Evolutionary conservation across 106 monocot species (phyloP).

Genomic region (Dendrobium nobile): DNA sequence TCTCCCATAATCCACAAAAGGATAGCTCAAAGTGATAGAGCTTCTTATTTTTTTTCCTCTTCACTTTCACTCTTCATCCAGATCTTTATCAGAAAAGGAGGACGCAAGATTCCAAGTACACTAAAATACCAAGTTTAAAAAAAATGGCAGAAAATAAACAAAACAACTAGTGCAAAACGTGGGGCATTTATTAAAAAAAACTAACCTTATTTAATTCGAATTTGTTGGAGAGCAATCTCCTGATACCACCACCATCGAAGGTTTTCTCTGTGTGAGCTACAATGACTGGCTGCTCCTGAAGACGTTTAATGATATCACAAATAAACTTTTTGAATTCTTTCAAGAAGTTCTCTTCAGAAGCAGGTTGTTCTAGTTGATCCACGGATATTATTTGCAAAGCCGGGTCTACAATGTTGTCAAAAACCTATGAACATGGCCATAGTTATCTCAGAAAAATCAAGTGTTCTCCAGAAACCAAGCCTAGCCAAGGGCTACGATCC

Average conservation of each 20-base stretch:
- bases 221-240: constrained; percentile 57
- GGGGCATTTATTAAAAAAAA: too few relatives aligned
- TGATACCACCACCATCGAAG: constrained; percentile 66
- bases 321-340: constrained; percentile 58
- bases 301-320: constrained; percentile 22
- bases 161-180: not conserved
- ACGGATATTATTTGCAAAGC: constrained; percentile 31
- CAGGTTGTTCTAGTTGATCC: constrained; percentile 28
- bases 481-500: too few relatives aligned
- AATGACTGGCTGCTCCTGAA: constrained; percentile 70
- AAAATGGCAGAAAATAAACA: not conserved
- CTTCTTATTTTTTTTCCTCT: not conserved
- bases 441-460: not conserved
- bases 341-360: constrained; percentile 55
- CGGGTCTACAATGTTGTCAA: constrained; percentile 52
- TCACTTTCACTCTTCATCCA: not conserved
- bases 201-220: constrained; percentile 76
- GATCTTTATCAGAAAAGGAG: not conserved
- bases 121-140: not conserved
- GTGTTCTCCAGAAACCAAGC: not conserved
- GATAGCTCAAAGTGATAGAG: too few relatives aligned
- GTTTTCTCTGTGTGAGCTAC: constrained; percentile 83
- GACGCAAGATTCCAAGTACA: not conserved
- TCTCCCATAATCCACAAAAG: too few relatives aligned
- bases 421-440: constrained; percentile 37